phyloP scores from a whole-genome alignment of 2,329 filamentous ascomycete genomes.

The Xylaria sp. region DNA sequence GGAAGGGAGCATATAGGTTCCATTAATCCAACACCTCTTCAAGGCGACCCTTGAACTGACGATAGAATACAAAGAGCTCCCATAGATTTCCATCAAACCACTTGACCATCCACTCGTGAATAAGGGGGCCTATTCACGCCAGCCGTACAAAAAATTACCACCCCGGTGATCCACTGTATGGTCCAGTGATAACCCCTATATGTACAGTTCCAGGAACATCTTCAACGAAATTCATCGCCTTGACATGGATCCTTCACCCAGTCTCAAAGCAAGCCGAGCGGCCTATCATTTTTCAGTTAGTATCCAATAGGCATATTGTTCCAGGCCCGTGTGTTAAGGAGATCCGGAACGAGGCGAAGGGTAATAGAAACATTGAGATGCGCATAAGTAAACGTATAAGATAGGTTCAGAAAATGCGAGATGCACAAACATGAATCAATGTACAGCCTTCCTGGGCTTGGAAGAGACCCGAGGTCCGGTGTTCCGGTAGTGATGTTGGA shows the following conservation, averaged over 20 bases:
- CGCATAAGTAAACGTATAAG: not conserved
- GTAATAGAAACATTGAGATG: not conserved
- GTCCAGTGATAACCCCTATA: not conserved
- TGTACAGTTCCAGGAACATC: not conserved
- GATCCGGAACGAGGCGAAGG: constrained; percentile 11
- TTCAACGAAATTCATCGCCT: not conserved
- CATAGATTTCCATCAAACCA: not conserved
- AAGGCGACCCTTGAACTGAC: not conserved
- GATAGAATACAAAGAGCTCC: constrained; percentile 4
- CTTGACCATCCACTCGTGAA: not conserved
- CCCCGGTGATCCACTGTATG: not conserved
- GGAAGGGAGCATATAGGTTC: not conserved
- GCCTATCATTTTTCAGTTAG: constrained; percentile 24
- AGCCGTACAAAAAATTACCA: not conserved
- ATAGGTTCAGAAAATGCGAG: constrained; percentile 12
- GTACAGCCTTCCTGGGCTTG: not conserved
- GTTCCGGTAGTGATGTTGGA: constrained; percentile 6
- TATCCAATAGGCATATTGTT: constrained; percentile 14
- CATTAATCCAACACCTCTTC: constrained; percentile 4
- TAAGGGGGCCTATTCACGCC: not conserved
- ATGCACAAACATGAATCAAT: constrained; percentile 31
- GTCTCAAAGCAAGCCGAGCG: not conserved
- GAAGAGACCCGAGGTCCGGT: constrained; percentile 11
- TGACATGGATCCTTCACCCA: constrained; percentile 1
- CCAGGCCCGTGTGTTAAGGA: constrained; percentile 13